Evolutionary conservation across 257 asterid species (phyloP).

Genomic region (Prunella vulgaris): DNA sequence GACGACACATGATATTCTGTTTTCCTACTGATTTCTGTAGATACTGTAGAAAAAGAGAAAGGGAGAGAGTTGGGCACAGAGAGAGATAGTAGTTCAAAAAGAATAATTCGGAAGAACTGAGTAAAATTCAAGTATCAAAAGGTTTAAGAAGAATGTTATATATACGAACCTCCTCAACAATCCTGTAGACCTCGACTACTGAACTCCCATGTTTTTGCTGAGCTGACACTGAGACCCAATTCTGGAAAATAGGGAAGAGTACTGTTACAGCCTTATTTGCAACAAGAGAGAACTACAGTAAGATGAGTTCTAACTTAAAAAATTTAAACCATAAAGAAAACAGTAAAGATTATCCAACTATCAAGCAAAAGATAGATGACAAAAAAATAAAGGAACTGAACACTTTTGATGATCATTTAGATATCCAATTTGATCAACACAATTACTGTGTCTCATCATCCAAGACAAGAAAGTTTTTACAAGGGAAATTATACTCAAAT

Average conservation of each 20-base stretch:
- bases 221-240: slow-evolving; percentile 80
- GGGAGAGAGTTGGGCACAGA: not conserved
- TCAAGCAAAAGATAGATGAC: slow-evolving; percentile 13
- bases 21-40: not conserved
- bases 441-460: not conserved
- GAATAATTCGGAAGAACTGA: too few species aligned
- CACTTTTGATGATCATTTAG: not conserved
- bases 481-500: slow-evolving; percentile 3
- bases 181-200: slow-evolving; percentile 94
- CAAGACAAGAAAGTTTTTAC: slow-evolving; percentile 2
- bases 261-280: slow-evolving; percentile 22
- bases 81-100: too few species aligned
- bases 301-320: not conserved
- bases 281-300: slow-evolving; percentile 11
- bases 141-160: too few species aligned
- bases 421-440: not conserved
- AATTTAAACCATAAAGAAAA: not conserved
- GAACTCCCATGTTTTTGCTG: slow-evolving; percentile 97
- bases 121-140: too few species aligned
- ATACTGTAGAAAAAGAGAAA: not conserved
- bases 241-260: slow-evolving; percentile 37
- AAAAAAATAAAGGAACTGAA: not conserved
- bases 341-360: slow-evolving; percentile 15
- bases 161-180: slow-evolving; percentile 83
- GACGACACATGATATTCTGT: not conserved